A percentile compares a stretch with the other conserved stretches of the same genome.
Conservation (phyloP, 768 basidiomycete genomes). For the Fomitopsis serialis region DNA sequence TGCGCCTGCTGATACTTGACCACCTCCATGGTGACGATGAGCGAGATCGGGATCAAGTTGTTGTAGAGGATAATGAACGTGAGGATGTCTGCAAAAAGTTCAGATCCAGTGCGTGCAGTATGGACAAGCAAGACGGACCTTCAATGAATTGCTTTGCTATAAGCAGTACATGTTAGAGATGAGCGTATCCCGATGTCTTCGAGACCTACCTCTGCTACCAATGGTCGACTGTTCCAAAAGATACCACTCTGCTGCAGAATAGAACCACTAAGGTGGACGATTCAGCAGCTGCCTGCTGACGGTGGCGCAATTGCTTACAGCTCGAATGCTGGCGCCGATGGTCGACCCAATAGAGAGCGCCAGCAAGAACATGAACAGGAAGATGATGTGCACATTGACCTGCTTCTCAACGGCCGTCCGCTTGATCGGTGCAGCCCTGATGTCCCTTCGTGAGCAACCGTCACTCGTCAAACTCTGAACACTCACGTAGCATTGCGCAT, state of each 20-base stretch:
- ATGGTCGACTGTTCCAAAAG: conserved; percentile 58
- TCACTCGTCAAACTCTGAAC: neutral
- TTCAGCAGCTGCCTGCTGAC: neutral
- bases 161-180: neutral
- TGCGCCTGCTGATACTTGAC: conserved; percentile 98
- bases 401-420: conserved; percentile 92
- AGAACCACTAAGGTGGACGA: conserved; percentile 72
- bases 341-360: conserved; percentile 88
- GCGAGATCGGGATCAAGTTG: conserved; percentile 97
- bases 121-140: conserved; percentile 37
- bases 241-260: conserved; percentile 87
- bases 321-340: conserved; percentile 85
- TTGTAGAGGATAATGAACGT: conserved; percentile 99
- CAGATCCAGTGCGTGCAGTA: neutral
- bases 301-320: conserved; percentile 34
- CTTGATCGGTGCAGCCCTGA: conserved; percentile 92
- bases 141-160: conserved; percentile 77
- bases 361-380: conserved; percentile 84
- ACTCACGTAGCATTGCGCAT: conserved; percentile 97
- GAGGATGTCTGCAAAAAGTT: conserved; percentile 65
- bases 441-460: neutral
- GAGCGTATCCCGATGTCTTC: neutral
- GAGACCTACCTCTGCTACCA: conserved; percentile 53
- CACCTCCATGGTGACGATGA: conserved; percentile 99
- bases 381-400: conserved; percentile 95